Conservation (phyloP, 768 basidiomycete genomes). For the Leccinum subgranulosum region DNA sequence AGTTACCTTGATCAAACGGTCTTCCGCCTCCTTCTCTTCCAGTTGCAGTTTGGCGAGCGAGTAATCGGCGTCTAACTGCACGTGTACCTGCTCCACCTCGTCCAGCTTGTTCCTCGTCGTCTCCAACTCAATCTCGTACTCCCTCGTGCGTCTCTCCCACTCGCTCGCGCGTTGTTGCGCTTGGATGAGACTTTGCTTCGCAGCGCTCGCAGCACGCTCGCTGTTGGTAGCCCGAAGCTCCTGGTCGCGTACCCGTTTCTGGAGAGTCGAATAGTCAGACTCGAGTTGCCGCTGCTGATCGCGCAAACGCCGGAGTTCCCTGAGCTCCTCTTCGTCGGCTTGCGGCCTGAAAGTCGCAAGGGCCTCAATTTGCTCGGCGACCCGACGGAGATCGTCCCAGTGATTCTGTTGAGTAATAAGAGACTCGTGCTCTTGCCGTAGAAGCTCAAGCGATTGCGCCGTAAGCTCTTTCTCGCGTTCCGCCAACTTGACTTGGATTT, state of each 20-base stretch:
- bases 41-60: conserved; percentile 66
- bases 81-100: conserved; percentile 59
- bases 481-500: conserved; percentile 53
- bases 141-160: conserved; percentile 78
- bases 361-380: conserved; percentile 69
- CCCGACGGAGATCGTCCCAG: conserved; percentile 73
- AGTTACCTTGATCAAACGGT: conserved; percentile 61
- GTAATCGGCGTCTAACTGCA: conserved; percentile 69
- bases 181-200: conserved; percentile 62
- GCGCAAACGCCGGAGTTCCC: conserved; percentile 64
- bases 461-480: conserved; percentile 63
- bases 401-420: conserved; percentile 62
- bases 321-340: conserved; percentile 67
- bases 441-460: conserved; percentile 43
- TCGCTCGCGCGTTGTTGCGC: conserved; percentile 77
- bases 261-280: conserved; percentile 60
- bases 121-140: conserved; percentile 64
- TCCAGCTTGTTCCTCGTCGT: conserved; percentile 58
- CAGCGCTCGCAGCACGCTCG: conserved; percentile 55
- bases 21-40: conserved; percentile 72
- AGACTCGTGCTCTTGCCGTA: conserved; percentile 61
- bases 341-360: conserved; percentile 60
- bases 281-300: conserved; percentile 60
- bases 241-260: conserved; percentile 71
- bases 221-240: conserved; percentile 59